phyloP scores from a whole-genome alignment of 352 stramenopile species.

The Globisporangium okanoganense region DNA sequence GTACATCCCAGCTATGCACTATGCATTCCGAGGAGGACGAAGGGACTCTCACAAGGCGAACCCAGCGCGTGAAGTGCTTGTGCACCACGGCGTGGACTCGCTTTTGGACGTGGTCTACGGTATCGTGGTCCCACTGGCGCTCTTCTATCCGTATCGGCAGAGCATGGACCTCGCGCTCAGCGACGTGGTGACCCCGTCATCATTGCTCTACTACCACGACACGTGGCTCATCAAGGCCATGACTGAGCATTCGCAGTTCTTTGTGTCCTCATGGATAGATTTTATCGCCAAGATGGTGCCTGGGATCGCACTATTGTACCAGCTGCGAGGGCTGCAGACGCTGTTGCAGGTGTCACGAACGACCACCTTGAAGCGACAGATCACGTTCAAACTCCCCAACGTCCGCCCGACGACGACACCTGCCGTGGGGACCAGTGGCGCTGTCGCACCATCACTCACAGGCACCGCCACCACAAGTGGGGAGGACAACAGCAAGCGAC shows the following conservation, averaged over 20 bases:
- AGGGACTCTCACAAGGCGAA: background rate
- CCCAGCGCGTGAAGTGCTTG: conserved; percentile 8
- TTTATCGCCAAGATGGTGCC: conserved; percentile 15
- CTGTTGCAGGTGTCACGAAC: conserved; percentile 8
- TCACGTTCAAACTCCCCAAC: conserved; percentile 9
- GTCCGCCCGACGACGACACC: background rate
- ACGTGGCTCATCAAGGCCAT: conserved; percentile 7
- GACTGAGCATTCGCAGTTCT: conserved; percentile 12
- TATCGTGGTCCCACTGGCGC: conserved; percentile 10
- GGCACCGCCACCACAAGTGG: background rate
- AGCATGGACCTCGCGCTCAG: background rate
- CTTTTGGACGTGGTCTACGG: conserved; percentile 17
- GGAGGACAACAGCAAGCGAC: background rate
- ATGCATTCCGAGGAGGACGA: background rate
- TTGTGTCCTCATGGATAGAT: conserved; percentile 14
- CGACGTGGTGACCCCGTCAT: background rate
- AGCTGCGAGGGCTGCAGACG: conserved; percentile 9
- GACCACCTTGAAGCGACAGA: background rate
- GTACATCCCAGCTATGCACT: conserved; percentile 17
- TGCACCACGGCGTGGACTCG: conserved; percentile 16
- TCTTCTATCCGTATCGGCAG: conserved; percentile 8
- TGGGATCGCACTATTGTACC: conserved; percentile 8
- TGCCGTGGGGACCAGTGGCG: background rate
- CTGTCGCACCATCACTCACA: background rate
- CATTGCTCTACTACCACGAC: conserved; percentile 10